phyloP scores from a whole-genome alignment of 495 filamentous ascomycete genomes.

The Aspergillus carlsbadensis region DNA sequence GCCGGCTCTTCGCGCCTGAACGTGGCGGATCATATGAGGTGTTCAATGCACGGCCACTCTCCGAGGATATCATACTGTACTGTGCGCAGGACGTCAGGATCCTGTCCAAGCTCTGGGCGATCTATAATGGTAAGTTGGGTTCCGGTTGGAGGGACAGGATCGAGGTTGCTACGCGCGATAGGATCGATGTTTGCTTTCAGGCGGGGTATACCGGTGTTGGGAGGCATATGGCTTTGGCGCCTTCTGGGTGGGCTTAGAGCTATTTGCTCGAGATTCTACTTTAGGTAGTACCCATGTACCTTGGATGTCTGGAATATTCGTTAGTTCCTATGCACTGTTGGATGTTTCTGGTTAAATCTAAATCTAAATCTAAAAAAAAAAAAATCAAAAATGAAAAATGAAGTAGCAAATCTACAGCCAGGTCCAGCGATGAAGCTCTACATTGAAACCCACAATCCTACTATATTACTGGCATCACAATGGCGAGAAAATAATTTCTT shows the following conservation, averaged over 20 bases:
- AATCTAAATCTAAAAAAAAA: too few relatives aligned
- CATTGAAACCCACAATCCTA: too few relatives aligned
- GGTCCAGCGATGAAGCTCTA: too few relatives aligned
- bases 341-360: too few relatives aligned
- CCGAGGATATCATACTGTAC: slow-evolving; percentile 41
- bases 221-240: background rate
- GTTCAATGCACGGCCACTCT: slow-evolving; percentile 49
- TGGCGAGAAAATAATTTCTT: too few relatives aligned
- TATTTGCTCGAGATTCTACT: too few relatives aligned
- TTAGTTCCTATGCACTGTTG: too few relatives aligned
- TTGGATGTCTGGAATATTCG: too few relatives aligned
- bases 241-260: background rate
- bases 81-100: slow-evolving; percentile 48
- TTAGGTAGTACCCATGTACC: too few relatives aligned
- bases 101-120: slow-evolving; percentile 35
- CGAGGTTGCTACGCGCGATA: slow-evolving; percentile 20
- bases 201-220: background rate
- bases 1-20: slow-evolving; percentile 36
- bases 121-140: slow-evolving; percentile 28
- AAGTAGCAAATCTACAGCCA: too few relatives aligned
- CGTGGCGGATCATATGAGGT: slow-evolving; percentile 47
- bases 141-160: slow-evolving; percentile 24
- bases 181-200: slow-evolving; percentile 15
- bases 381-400: too few relatives aligned
- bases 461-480: too few relatives aligned